Evolutionary conservation across 306 rosid genomes (phyloP).

Genomic region (Medicago arabica): DNA sequence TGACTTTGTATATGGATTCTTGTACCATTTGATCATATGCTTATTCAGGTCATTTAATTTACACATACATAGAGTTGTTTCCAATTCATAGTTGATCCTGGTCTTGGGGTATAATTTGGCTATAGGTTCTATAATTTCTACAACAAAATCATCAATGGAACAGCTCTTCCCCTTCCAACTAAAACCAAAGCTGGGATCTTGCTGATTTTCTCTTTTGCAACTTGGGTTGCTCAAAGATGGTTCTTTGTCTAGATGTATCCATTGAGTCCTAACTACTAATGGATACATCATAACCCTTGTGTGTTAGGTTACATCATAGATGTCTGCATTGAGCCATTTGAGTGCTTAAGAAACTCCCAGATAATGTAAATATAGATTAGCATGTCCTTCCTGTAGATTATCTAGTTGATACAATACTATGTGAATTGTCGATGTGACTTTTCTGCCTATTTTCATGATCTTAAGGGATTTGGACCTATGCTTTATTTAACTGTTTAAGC

Average conservation of each 20-base stretch:
- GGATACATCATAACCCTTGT: slow-evolving; percentile 3
- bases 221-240: slow-evolving; percentile 15
- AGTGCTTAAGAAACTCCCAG: slow-evolving; percentile 9
- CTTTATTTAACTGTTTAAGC: no score
- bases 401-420: background rate
- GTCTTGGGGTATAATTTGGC: slow-evolving; percentile 15
- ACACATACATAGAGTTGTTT: background rate
- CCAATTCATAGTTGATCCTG: slow-evolving; percentile 1
- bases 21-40: slow-evolving; percentile 31
- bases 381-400: background rate
- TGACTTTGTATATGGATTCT: slow-evolving; percentile 40
- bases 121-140: slow-evolving; percentile 5
- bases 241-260: slow-evolving; percentile 12
- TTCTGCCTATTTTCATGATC: background rate
- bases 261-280: slow-evolving; percentile 7
- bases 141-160: slow-evolving; percentile 40
- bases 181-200: slow-evolving; percentile 8
- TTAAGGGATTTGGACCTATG: background rate
- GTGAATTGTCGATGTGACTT: background rate
- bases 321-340: background rate
- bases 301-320: slow-evolving; percentile 30
- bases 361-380: slow-evolving; percentile 34
- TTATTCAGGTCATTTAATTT: background rate
- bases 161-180: slow-evolving; percentile 31
- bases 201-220: background rate